Evolutionary conservation across 129 eudicot genomes (phyloP).

Genomic region (Logfia minima): DNA sequence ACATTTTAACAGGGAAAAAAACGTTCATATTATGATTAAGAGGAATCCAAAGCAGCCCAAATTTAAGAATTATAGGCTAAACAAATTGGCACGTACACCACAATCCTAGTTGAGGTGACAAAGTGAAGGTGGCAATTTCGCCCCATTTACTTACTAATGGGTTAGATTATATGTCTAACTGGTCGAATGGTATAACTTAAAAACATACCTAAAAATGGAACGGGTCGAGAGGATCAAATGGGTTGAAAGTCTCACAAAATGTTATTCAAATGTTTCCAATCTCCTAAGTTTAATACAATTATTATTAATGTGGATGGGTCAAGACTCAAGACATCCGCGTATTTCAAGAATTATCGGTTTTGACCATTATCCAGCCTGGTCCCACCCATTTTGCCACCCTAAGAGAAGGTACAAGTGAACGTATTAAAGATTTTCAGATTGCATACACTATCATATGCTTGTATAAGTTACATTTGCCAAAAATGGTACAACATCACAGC

Average conservation of each 20-base stretch:
- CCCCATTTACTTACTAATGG: not conserved
- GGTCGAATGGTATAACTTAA: not conserved
- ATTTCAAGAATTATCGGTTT: not conserved
- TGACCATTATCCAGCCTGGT: not conserved
- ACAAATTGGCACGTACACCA: not conserved
- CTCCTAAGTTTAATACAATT: not conserved
- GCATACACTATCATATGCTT: conserved; percentile 4
- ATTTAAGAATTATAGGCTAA: not conserved
- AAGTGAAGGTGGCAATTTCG: not conserved
- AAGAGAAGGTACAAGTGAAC: not conserved
- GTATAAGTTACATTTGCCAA: not conserved
- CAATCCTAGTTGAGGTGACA: not conserved
- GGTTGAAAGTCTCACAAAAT: not conserved
- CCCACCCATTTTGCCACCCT: not conserved
- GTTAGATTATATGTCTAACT: not conserved
- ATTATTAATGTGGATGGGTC: not conserved
- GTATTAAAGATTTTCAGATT: too few species aligned
- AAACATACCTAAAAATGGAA: not conserved
- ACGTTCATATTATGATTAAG: not conserved
- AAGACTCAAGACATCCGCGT: not conserved
- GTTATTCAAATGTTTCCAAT: not conserved
- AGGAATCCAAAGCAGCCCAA: not conserved
- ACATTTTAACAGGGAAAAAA: not conserved
- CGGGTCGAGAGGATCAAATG: not conserved
- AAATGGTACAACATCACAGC: not conserved